Base-by-base conservation (phyloP, 495 filamentous ascomycete genomes). In the Talaromyces wortmannii region DNA sequence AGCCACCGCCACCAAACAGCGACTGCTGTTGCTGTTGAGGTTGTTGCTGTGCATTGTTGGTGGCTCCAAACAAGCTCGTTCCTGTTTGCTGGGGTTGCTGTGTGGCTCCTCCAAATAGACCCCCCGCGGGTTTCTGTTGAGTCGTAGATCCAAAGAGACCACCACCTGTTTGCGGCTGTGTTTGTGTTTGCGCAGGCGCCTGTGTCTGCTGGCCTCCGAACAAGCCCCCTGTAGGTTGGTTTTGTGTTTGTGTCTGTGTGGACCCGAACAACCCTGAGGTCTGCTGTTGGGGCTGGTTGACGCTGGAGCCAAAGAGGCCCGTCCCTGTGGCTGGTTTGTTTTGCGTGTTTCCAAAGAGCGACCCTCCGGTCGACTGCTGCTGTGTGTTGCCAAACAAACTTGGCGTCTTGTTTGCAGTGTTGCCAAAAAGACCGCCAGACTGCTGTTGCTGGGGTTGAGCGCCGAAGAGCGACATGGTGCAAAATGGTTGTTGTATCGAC, bases 391-490 rank as follows among this genome's bases (percentile, higher is more conserved):
- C 73, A 59, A 77, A 76, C 30, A 66, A 57, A 55, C 61, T 74
- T 31, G 65, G 59, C 13, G 40, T 53, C 56, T 73, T 76, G 55
- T 60, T 67, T 6, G 66, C 65, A 3, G 63, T 57, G 47, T 59
- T 69, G 7, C 65, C 68, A 53, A 73, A 72, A 7, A 65, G 53
- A 29, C 59, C 63, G 0, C 53, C 62, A 5, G 61, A 59, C 10
- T 66, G 51, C 53, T 57, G 64, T 31, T 67, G 63, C 49, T 68
- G 67, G 11, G 55, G 56, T 56, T 65, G 59, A 32, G 54, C 55
- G 31, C 76, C 74, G 57, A 82, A 80, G 8, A 78, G 65, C 47
- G 75, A 74, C 60, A 72, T 75, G 50, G 56, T 63, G 53, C 55
- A 45, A 29, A 42, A 12, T 36, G 23, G 12, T 15, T 11, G 23